Evolutionary conservation across 2,329 filamentous ascomycete species (phyloP).

Genomic region (Alternaria angustiovoidea): DNA sequence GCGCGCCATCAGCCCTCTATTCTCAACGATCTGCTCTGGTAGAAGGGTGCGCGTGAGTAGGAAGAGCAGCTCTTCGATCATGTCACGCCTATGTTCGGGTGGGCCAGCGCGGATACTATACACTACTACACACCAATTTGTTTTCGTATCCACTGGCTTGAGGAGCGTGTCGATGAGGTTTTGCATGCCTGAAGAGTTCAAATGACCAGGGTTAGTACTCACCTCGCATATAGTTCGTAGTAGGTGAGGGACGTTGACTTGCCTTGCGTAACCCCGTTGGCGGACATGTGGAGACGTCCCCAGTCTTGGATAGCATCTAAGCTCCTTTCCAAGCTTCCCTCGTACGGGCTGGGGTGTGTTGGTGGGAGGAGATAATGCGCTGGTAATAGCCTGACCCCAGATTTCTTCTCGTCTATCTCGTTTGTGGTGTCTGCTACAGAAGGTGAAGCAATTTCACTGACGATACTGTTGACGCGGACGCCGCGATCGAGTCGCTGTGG

Average conservation of each 20-base stretch:
- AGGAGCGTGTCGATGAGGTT: conserved; percentile 20
- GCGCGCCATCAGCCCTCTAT: conserved; percentile 24
- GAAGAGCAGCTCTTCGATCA: conserved; percentile 34
- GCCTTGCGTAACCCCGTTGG: neutral
- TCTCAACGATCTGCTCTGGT: conserved; percentile 38
- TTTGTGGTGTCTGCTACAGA: neutral
- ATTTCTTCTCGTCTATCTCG: neutral
- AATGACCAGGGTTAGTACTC: neutral
- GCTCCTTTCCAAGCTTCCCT: conserved; percentile 30
- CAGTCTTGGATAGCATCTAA: conserved; percentile 35
- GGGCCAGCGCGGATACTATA: accelerated
- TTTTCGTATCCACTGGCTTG: conserved; percentile 4
- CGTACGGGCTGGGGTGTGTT: conserved; percentile 33
- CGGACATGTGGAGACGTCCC: neutral
- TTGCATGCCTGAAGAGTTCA: neutral
- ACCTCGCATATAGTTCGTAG: neutral
- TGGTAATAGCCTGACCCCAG: neutral
- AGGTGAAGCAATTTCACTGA: neutral
- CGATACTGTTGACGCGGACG: neutral
- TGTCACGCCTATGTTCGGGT: neutral
- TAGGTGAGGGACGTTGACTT: accelerated
- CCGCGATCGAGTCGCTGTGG: neutral
- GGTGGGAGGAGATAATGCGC: conserved; percentile 28
- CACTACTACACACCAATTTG: conserved; percentile 24
- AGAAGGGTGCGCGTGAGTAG: conserved; percentile 34